A percentile compares a stretch with the other conserved stretches of the same genome.
Conservation (phyloP, 305 asterid species). For the Solanum aculeatissimum region DNA sequence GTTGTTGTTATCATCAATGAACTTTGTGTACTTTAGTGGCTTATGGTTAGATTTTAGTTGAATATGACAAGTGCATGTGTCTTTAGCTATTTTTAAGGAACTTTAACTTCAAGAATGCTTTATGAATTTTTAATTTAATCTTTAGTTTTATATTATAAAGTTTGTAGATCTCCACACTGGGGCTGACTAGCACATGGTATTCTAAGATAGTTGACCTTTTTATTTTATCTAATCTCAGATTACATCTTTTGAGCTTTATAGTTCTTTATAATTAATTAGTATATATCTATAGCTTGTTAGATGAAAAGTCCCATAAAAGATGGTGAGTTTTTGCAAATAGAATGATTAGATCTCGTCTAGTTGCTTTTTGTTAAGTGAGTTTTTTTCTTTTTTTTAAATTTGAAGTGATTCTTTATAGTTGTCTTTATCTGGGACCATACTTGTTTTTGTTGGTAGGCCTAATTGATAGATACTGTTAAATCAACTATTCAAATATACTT, state of each 20-base stretch:
- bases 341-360: neutral
- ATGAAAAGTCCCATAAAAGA: neutral
- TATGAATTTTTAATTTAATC: constrained; percentile 7
- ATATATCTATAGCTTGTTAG: neutral
- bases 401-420: neutral
- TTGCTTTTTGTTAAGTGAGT: neutral
- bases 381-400: neutral
- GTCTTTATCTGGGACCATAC: neutral
- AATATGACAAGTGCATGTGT: constrained; percentile 34
- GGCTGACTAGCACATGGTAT: constrained; percentile 51
- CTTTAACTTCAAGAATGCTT: constrained; percentile 28
- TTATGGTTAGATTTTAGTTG: constrained; percentile 15
- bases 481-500: neutral
- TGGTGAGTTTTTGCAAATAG: neutral
- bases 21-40: constrained; percentile 7
- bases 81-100: constrained; percentile 32
- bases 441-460: neutral
- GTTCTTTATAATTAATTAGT: neutral
- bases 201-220: constrained; percentile 33
- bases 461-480: neutral
- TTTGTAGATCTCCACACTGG: constrained; percentile 40
- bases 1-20: neutral
- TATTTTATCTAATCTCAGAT: constrained; percentile 4
- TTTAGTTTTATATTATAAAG: constrained; percentile 26
- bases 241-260: neutral